Conservation (phyloP, 345 rosid genomes). For the Rubroshorea leprosula region DNA sequence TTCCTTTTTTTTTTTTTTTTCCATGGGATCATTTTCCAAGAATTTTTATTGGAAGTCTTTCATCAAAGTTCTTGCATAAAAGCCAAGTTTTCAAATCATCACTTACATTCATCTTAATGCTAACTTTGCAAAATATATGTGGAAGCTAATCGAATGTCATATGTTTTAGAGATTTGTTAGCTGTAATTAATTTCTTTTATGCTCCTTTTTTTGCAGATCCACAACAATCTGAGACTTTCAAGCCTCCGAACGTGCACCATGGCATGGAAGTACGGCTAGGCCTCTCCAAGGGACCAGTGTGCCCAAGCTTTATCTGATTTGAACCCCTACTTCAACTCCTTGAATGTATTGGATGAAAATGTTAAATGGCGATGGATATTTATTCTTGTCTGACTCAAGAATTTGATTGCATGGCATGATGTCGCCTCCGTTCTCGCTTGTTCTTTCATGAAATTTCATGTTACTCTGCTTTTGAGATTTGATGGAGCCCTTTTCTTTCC, state of each 20-base stretch:
- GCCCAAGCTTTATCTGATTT: slow-evolving; percentile 56
- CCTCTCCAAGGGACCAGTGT: slow-evolving; percentile 68
- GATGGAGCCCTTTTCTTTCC: too few relatives aligned
- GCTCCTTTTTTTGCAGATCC: slow-evolving; percentile 56
- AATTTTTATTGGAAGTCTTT: too few relatives aligned
- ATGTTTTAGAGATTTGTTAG: neutral
- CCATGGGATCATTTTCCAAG: too few relatives aligned
- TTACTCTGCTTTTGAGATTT: too few relatives aligned
- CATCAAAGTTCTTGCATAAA: too few relatives aligned
- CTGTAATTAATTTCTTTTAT: neutral
- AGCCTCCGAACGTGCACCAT: slow-evolving; percentile 70
- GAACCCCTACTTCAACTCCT: neutral
- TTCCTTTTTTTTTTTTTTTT: too few relatives aligned
- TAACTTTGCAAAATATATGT: neutral
- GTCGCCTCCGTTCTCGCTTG: too few relatives aligned
- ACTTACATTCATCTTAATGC: too few relatives aligned
- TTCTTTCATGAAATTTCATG: too few relatives aligned
- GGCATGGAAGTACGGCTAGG: slow-evolving; percentile 85
- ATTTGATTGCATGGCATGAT: neutral
- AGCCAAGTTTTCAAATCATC: too few relatives aligned
- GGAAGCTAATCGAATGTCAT: too few relatives aligned
- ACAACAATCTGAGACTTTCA: slow-evolving; percentile 62
- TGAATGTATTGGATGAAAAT: neutral
- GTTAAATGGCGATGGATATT: neutral
- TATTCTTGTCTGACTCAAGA: neutral